Base-by-base conservation (phyloP, 177 flowering plant genomes). In the Vitis hybrid region DNA sequence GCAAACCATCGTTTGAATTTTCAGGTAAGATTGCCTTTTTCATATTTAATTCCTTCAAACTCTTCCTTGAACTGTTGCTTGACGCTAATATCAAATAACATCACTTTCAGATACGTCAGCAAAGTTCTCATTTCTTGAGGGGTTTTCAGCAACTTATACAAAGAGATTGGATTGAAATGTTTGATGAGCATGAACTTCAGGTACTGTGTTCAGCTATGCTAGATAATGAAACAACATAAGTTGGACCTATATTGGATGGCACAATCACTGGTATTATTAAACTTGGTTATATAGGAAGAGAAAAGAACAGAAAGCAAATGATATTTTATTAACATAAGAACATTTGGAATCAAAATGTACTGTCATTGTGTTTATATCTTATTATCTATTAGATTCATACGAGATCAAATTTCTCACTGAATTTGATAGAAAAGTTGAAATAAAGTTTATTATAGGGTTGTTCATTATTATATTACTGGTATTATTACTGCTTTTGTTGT, bases 161-260 rank as follows among this genome's bases (percentile, higher is more conserved):
- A 77, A 90, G 88, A 74, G 97, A 89, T 41, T 95, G 98, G 99
- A 93, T 95, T 69, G 92, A 87, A 68, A 95, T 95, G 97, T 95
- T 95, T 75, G 90, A 91, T 82, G 99, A 93, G 79, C 97, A 95
- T 78, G 98, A 91, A 80, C 90, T 95, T 69, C 98, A 95, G 99
- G 99, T 94, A 79, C 11, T 32, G 41, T 35, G 41, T 35, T 35
- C 41, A 35, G 7, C 41, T 35, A 35, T 6, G 7, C 6, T 6
- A 35, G 41, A 35, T 35, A 35, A 48, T 41, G 61, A 3, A 4
- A 27, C 21, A 8, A 6, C 41, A 35, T 35, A 6, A 35, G 41
- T 35, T 35, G 41, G 5, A 35, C 27, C 27, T 24, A 24, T 35
- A 5, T 41, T 41, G 64, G 48, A 62, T 62, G 64, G 11, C 64